phyloP scores from a whole-genome alignment of 2,329 filamentous ascomycete genomes.

The Xylaria sp. region DNA sequence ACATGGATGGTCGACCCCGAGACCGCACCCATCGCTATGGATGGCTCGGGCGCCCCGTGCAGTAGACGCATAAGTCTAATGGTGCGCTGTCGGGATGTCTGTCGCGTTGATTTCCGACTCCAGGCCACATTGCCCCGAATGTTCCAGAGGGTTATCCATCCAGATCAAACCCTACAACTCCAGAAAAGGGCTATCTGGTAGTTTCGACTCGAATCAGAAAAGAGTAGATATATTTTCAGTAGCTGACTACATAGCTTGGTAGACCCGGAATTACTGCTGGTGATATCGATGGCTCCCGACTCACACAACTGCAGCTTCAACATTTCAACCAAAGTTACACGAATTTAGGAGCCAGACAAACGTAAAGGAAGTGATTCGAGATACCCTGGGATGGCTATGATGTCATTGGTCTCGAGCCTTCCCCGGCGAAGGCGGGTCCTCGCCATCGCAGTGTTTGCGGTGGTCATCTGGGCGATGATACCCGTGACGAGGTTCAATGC shows the following conservation, averaged over 20 bases:
- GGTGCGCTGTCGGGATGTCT: too few relatives aligned
- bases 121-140: too few relatives aligned
- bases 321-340: neutral
- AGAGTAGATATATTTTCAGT: neutral
- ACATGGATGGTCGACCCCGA: too few relatives aligned
- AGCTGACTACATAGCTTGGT: conserved; percentile 11
- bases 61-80: too few relatives aligned
- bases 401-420: conserved; percentile 28
- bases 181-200: conserved; percentile 3
- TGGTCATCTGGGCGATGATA: conserved; percentile 33
- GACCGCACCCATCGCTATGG: too few relatives aligned
- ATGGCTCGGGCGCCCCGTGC: too few relatives aligned
- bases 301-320: neutral
- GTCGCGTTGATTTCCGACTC: too few relatives aligned
- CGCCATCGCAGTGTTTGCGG: conserved; percentile 21
- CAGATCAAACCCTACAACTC: neutral
- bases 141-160: neutral
- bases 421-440: conserved; percentile 31
- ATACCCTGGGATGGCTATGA: conserved; percentile 24
- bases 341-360: neutral
- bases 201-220: neutral
- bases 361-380: conserved; percentile 4
- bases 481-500: conserved; percentile 28
- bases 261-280: conserved; percentile 4
- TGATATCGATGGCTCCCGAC: conserved; percentile 14